Conservation (phyloP, 257 asterid species). For the Coffea eugenioides region DNA sequence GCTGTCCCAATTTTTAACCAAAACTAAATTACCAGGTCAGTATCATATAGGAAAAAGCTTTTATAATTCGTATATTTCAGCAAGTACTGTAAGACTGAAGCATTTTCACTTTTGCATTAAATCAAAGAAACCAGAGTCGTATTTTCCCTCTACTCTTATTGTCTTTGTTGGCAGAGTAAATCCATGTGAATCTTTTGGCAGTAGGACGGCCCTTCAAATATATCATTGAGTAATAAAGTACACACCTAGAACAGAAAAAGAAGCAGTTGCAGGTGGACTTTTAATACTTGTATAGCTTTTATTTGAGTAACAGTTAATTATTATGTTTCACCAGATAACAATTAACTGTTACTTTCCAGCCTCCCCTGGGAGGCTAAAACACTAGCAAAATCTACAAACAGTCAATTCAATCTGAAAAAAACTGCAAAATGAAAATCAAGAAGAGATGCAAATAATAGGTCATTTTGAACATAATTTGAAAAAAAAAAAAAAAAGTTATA, state of each 20-base stretch:
- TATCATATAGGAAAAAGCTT: background rate
- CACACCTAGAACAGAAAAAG: background rate
- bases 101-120: background rate
- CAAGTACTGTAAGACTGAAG: background rate
- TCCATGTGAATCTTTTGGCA: background rate
- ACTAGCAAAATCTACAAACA: background rate
- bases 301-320: background rate
- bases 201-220: background rate
- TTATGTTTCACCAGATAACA: background rate
- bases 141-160: background rate
- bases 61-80: background rate
- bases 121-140: background rate
- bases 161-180: background rate
- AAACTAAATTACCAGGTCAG: background rate
- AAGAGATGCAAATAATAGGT: background rate
- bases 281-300: background rate
- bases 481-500: slow-evolving; percentile 1
- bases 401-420: background rate
- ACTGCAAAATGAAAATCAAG: too few relatives aligned
- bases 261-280: background rate
- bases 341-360: background rate
- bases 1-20: background rate
- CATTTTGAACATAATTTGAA: background rate
- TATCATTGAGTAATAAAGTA: too few relatives aligned
- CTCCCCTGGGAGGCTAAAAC: background rate